phyloP scores from a whole-genome alignment of 2,329 filamentous ascomycete species.

The Cladosporium sp. region DNA sequence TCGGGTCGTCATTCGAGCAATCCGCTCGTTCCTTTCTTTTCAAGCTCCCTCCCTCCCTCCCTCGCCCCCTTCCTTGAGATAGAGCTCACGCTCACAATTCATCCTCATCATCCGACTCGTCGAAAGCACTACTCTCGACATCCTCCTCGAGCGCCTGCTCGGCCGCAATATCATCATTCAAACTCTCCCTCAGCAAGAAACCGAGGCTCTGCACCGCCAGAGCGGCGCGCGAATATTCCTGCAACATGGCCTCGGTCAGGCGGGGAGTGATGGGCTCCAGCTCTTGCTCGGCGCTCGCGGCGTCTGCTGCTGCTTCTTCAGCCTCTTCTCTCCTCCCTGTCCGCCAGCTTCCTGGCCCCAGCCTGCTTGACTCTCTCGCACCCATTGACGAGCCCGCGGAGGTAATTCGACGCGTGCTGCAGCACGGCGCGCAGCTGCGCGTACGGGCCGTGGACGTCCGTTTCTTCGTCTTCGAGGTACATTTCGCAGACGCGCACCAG shows the following conservation, averaged over 20 bases:
- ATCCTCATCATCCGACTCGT: conserved; percentile 5
- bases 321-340: neutral
- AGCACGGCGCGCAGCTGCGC: conserved; percentile 3
- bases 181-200: neutral
- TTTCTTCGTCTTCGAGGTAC: neutral
- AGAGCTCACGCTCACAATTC: too few species aligned
- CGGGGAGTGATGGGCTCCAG: neutral
- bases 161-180: neutral
- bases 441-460: neutral
- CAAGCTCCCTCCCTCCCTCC: too few species aligned
- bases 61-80: too few species aligned
- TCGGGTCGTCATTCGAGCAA: too few species aligned
- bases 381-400: neutral
- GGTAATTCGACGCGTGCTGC: neutral
- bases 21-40: too few species aligned
- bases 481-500: neutral
- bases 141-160: conserved; percentile 6
- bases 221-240: neutral
- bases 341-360: neutral
- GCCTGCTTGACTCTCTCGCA: neutral
- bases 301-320: neutral
- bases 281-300: neutral
- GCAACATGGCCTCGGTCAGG: conserved; percentile 5
- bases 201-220: neutral
- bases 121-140: conserved; percentile 7